Percentiles rank a stretch among this genome's conserved stretches.
Conservation (phyloP, 1,284 basidiomycete species). For the Pisolithus thermaeus region DNA sequence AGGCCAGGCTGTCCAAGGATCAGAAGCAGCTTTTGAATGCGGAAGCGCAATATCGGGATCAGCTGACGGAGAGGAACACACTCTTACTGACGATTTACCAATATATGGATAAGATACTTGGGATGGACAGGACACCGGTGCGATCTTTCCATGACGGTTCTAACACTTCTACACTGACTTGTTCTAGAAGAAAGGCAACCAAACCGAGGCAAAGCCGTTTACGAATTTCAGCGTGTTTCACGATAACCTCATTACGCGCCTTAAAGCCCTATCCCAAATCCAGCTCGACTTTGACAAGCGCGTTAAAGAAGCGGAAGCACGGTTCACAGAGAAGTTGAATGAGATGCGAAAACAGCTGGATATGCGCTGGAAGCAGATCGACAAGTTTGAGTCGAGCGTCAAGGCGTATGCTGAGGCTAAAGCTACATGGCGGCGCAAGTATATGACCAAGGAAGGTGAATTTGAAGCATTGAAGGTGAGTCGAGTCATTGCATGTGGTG, state of each 20-base stretch:
- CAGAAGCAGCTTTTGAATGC: slow-evolving; percentile 67
- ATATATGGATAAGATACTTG: slow-evolving; percentile 91
- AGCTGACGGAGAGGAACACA: slow-evolving; percentile 89
- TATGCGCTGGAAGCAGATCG: slow-evolving; percentile 84
- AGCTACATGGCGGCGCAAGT: slow-evolving; percentile 80
- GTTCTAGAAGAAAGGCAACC: slow-evolving; percentile 59
- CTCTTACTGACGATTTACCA: slow-evolving; percentile 90
- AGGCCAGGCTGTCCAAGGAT: slow-evolving; percentile 78
- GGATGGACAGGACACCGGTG: slow-evolving; percentile 79
- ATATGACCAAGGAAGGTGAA: slow-evolving; percentile 82
- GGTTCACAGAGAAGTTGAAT: slow-evolving; percentile 65
- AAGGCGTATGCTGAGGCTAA: slow-evolving; percentile 84
- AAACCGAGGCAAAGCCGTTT: slow-evolving; percentile 83
- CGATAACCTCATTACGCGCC: slow-evolving; percentile 85
- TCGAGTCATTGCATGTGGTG: neutral
- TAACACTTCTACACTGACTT: neutral
- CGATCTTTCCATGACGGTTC: slow-evolving; percentile 26
- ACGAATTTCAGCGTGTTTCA: slow-evolving; percentile 94
- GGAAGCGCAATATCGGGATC: slow-evolving; percentile 82
- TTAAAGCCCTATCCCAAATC: slow-evolving; percentile 80
- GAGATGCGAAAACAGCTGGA: slow-evolving; percentile 88
- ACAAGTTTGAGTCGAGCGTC: slow-evolving; percentile 87
- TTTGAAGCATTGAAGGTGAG: slow-evolving; percentile 77
- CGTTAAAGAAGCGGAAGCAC: slow-evolving; percentile 73
- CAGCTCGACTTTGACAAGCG: slow-evolving; percentile 85